phyloP scores from a whole-genome alignment of 352 stramenopile species.

The Pythium utonaiense region DNA sequence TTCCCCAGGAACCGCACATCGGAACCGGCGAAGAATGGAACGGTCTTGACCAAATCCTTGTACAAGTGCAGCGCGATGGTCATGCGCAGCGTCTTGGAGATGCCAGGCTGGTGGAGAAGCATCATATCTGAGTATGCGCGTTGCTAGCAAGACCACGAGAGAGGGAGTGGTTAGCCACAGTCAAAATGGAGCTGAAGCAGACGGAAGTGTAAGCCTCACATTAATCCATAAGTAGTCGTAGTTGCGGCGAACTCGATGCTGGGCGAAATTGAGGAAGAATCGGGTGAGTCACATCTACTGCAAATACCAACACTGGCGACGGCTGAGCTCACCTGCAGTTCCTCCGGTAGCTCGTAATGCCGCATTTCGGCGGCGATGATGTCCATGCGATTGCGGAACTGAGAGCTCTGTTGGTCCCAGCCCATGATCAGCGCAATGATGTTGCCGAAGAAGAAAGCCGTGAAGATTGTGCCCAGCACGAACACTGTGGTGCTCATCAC shows the following conservation, averaged over 20 bases:
- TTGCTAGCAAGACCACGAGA: constrained; percentile 36
- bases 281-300: background rate
- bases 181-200: background rate
- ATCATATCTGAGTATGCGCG: constrained; percentile 85
- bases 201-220: constrained; percentile 26
- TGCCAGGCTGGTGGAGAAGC: constrained; percentile 70
- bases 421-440: constrained; percentile 74
- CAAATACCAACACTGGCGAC: background rate
- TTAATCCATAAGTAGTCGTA: constrained; percentile 88
- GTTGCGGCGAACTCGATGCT: constrained; percentile 72
- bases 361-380: constrained; percentile 81
- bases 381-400: constrained; percentile 84
- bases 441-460: constrained; percentile 77
- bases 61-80: constrained; percentile 79
- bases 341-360: constrained; percentile 74
- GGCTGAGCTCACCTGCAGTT: constrained; percentile 35
- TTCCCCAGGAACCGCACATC: constrained; percentile 74
- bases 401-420: constrained; percentile 76
- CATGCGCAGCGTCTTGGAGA: constrained; percentile 72
- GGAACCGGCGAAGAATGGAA: constrained; percentile 76
- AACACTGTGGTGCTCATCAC: constrained; percentile 67
- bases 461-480: constrained; percentile 63
- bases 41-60: constrained; percentile 75
- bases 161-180: background rate
- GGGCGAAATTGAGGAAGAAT: no score